Percentiles rank a stretch among this genome's conserved stretches.
Conservation (phyloP, 345 rosid species). For the Euphorbia peplus region DNA sequence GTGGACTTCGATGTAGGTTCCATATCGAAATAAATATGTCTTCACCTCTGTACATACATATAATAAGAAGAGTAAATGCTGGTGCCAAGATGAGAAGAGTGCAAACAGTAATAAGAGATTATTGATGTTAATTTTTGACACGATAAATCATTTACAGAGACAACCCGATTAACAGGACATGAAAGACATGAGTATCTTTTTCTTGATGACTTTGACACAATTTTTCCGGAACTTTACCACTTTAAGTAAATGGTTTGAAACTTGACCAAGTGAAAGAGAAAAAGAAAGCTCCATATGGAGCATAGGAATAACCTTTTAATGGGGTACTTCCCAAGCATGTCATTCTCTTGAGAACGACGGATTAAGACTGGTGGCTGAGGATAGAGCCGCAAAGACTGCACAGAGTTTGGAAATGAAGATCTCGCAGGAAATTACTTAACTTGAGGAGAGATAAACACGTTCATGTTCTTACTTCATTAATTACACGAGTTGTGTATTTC, state of each 20-base stretch:
- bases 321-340: slow-evolving; percentile 76
- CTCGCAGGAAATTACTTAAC: slow-evolving; percentile 5
- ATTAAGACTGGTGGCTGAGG: slow-evolving; percentile 98
- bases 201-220: too few species aligned
- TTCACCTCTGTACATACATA: slow-evolving; percentile 54
- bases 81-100: neutral
- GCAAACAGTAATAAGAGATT: too few species aligned
- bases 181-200: too few species aligned
- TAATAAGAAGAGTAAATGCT: neutral
- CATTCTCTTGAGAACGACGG: slow-evolving; percentile 74
- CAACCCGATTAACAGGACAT: too few species aligned
- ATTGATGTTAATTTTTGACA: too few species aligned
- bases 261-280: neutral
- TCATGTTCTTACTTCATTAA: slow-evolving; percentile 65
- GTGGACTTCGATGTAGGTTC: slow-evolving; percentile 90
- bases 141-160: too few species aligned
- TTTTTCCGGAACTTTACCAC: too few species aligned
- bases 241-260: too few species aligned
- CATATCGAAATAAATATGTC: slow-evolving; percentile 90
- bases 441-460: neutral
- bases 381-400: slow-evolving; percentile 83
- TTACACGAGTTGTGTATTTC: slow-evolving; percentile 84
- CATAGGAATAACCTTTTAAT: slow-evolving; percentile 52
- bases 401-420: slow-evolving; percentile 21
- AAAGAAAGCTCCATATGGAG: neutral